These are phyloP conservation scores for Neobulgaria alba DNA, from an alignment of 2,329 filamentous ascomycete genomes.

Conservation along the genomic window DNA sequence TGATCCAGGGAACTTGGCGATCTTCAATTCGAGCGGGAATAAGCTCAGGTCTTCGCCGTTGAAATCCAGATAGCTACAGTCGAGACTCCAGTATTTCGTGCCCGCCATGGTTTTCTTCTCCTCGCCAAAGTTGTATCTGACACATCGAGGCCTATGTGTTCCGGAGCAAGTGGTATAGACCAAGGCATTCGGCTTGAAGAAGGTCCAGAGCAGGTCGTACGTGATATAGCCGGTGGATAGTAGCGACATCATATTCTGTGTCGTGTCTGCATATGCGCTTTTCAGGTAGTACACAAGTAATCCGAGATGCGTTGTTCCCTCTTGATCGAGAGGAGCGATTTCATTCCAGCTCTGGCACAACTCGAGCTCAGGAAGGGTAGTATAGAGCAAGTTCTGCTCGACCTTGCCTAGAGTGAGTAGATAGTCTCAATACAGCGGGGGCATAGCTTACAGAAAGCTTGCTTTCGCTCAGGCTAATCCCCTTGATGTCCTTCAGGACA, in stretches of 20 bases:
- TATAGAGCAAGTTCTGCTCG: constrained; percentile 10
- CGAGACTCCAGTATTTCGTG: constrained; percentile 11
- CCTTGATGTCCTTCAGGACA: constrained; percentile 26
- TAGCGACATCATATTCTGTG: no score
- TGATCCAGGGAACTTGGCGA: constrained; percentile 11
- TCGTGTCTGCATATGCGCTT: no score
- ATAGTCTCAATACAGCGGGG: no score
- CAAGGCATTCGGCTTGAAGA: constrained; percentile 30
- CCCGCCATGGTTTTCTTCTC: constrained; percentile 13
- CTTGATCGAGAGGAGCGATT: constrained; percentile 1
- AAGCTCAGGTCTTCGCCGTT: constrained; percentile 22
- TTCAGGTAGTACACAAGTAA: not conserved
- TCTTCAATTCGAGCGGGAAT: constrained; percentile 21
- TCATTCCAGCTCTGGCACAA: constrained; percentile 1
- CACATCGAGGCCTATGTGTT: constrained; percentile 14
- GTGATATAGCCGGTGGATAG: no score
- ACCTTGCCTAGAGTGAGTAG: constrained; percentile 8
- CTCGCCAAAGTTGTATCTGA: constrained; percentile 18
- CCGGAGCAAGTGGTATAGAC: constrained; percentile 23
- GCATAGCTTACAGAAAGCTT: constrained; percentile 10
- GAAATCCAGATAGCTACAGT: constrained; percentile 18
- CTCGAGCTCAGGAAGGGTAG: constrained; percentile 12
- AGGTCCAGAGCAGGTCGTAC: constrained; percentile 30
- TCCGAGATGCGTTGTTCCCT: no score
- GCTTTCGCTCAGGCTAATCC: constrained; percentile 23